These are phyloP conservation scores for Venturia pyrina DNA, from an alignment of 2,329 filamentous ascomycete genomes.

Conservation along the genomic window DNA sequence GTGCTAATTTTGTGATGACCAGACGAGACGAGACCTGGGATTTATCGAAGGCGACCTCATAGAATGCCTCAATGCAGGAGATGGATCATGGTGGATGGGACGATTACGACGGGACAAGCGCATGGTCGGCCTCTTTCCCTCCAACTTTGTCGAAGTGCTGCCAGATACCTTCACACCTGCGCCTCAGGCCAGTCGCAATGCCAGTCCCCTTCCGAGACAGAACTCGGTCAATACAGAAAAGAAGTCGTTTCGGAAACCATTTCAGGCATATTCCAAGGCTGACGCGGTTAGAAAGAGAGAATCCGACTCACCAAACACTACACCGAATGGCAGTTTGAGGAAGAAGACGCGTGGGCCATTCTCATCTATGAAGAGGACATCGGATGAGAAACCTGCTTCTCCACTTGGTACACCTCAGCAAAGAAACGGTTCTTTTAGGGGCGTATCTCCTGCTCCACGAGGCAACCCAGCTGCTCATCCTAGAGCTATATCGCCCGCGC, in stretches of 20 bases:
- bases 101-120: constrained; percentile 79
- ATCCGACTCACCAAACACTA: constrained; percentile 21
- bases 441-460: constrained; percentile 30
- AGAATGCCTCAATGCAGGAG: constrained; percentile 94
- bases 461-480: not conserved
- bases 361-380: constrained; percentile 32
- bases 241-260: constrained; percentile 54
- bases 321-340: constrained; percentile 22
- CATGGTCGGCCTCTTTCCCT: constrained; percentile 87
- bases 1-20: constrained; percentile 15
- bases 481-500: constrained; percentile 26
- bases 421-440: constrained; percentile 21
- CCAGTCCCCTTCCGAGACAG: constrained; percentile 31
- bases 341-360: constrained; percentile 32
- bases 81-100: constrained; percentile 98
- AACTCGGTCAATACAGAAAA: constrained; percentile 22
- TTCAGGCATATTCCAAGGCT: constrained; percentile 48
- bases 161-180: constrained; percentile 72
- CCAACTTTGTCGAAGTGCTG: constrained; percentile 91
- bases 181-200: constrained; percentile 47
- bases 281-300: constrained; percentile 29
- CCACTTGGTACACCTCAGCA: constrained; percentile 6
- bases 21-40: constrained; percentile 84
- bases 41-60: constrained; percentile 98
- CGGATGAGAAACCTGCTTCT: constrained; percentile 8